These are phyloP conservation scores for Ichthyophonus hoferi DNA, from an alignment of 208 protist species.

Conservation along the genomic window DNA sequence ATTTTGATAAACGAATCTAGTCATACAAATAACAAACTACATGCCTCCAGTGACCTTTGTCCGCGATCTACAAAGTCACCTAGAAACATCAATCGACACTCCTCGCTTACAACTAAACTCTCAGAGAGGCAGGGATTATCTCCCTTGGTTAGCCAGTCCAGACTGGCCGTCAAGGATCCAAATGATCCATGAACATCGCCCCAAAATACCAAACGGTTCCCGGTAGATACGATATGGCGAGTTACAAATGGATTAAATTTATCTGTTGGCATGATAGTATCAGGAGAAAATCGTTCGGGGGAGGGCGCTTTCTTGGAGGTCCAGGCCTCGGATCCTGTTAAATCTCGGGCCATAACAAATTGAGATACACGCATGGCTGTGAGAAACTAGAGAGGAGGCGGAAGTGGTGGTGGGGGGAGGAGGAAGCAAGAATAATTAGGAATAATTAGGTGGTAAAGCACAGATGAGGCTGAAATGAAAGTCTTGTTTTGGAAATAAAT, in stretches of 20 bases:
- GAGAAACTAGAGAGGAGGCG: neutral
- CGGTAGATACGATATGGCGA: neutral
- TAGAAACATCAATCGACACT: constrained; percentile 4
- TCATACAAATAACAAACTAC: too few relatives aligned
- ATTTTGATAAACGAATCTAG: too few relatives aligned
- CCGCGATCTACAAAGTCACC: constrained; percentile 25
- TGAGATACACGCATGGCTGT: neutral
- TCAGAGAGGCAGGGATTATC: neutral
- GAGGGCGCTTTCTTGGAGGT: neutral
- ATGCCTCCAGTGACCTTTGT: neutral
- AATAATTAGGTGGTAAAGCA: neutral
- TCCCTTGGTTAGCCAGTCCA: neutral
- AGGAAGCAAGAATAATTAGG: neutral
- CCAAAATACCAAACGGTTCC: neutral
- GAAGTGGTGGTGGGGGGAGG: neutral
- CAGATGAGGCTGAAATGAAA: neutral
- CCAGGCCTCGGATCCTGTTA: neutral
- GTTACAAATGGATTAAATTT: neutral
- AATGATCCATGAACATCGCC: neutral
- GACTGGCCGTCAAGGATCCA: neutral
- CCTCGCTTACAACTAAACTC: neutral
- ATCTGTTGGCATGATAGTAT: neutral
- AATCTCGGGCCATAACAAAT: neutral
- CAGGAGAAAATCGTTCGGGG: neutral
- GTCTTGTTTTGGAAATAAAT: too few relatives aligned